A percentile compares a stretch with the other conserved stretches of the same genome.
phyloP scores from a whole-genome alignment of 2,329 filamentous ascomycete genomes.

The Epichloe elymi region DNA sequence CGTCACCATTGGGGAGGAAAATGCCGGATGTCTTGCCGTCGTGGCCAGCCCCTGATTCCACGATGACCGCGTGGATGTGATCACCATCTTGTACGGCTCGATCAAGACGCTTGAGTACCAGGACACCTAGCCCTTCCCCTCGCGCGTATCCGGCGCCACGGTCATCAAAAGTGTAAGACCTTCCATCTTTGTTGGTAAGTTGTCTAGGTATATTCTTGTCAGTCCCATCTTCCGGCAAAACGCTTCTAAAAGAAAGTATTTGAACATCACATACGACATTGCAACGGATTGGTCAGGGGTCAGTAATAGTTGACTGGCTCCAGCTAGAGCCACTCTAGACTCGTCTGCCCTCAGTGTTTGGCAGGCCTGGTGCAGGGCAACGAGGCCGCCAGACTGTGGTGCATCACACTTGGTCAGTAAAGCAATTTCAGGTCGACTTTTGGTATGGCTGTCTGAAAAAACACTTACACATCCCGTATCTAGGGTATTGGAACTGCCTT shows the following conservation, averaged over 20 bases:
- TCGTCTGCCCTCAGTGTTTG: conserved; percentile 13
- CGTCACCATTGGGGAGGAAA: conserved; percentile 12
- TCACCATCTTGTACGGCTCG: conserved; percentile 30
- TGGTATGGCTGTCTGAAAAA: no score
- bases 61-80: conserved; percentile 20
- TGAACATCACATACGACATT: no score
- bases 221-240: not conserved
- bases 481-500: no score
- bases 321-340: conserved; percentile 22
- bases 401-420: no score
- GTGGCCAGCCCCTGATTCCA: conserved; percentile 21
- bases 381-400: conserved; percentile 11
- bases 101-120: conserved; percentile 31
- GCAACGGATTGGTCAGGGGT: no score
- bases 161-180: conserved; percentile 19
- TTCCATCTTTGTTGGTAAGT: conserved; percentile 1
- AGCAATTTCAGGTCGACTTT: no score
- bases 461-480: no score
- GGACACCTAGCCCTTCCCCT: conserved; percentile 21
- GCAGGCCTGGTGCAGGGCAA: conserved; percentile 30
- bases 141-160: conserved; percentile 35
- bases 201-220: conserved; percentile 1
- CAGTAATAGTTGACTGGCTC: conserved; percentile 25
- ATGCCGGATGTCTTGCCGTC: conserved; percentile 29
- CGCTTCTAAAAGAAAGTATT: no score